phyloP scores from a whole-genome alignment of 257 asterid species.

The Voacanga thouarsii region DNA sequence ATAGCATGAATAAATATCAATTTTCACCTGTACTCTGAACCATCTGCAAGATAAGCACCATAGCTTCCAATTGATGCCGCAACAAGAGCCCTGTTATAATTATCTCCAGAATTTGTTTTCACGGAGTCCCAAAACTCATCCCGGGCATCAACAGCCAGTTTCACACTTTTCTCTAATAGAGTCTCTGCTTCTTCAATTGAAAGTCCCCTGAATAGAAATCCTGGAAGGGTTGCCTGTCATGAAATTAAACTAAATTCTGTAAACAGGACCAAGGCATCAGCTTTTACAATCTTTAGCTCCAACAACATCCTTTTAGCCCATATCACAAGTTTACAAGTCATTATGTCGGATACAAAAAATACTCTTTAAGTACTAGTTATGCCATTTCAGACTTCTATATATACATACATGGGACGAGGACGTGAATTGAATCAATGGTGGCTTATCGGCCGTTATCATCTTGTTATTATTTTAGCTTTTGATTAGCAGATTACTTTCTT shows the following conservation, averaged over 20 bases:
- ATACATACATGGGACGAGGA: too few species aligned
- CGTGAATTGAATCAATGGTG: too few species aligned
- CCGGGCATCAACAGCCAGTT: slow-evolving; percentile 66
- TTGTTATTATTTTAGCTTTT: too few species aligned
- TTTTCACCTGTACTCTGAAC: slow-evolving; percentile 79
- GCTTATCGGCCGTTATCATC: too few species aligned
- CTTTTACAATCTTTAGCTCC: too few species aligned
- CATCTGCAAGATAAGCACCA: slow-evolving; percentile 88
- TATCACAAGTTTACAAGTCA: too few species aligned
- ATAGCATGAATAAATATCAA: neutral
- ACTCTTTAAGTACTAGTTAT: too few species aligned
- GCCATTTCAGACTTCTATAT: too few species aligned
- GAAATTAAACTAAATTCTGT: neutral
- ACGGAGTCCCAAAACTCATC: slow-evolving; percentile 54
- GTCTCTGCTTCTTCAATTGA: slow-evolving; percentile 65
- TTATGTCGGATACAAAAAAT: too few species aligned
- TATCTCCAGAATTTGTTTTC: slow-evolving; percentile 31
- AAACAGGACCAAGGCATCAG: too few species aligned
- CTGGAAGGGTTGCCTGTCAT: slow-evolving; percentile 74
- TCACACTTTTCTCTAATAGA: slow-evolving; percentile 52
- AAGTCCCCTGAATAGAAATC: slow-evolving; percentile 66
- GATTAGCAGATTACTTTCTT: too few species aligned
- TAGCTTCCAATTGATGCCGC: slow-evolving; percentile 92
- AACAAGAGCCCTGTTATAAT: slow-evolving; percentile 56
- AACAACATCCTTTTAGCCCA: too few species aligned